Evolutionary conservation across 2,329 filamentous ascomycete species (phyloP).

Genomic region (Akanthomyces lecanii): DNA sequence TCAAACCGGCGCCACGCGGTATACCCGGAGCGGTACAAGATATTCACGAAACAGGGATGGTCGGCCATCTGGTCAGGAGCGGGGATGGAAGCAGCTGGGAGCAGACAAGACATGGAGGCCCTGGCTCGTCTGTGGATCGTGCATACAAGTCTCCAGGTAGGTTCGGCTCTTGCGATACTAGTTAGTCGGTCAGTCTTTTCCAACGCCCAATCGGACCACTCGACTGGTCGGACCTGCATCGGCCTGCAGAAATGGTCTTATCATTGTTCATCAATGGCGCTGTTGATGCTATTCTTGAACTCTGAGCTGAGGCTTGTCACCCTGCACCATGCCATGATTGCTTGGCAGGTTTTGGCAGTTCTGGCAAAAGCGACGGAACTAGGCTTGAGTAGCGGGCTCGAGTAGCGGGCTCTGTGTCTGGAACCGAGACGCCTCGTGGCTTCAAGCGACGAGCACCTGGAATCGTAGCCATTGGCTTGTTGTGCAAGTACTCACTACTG

Average conservation of each 20-base stretch:
- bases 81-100: slow-evolving; percentile 1
- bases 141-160: neutral
- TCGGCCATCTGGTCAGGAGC: slow-evolving; percentile 2
- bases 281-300: slow-evolving; percentile 6
- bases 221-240: slow-evolving; percentile 6
- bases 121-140: slow-evolving; percentile 8
- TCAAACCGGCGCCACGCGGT: slow-evolving; percentile 7
- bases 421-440: slow-evolving; percentile 1
- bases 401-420: neutral
- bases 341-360: neutral
- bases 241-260: slow-evolving; percentile 8
- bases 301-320: neutral
- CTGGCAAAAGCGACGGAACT: neutral
- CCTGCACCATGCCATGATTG: neutral
- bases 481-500: neutral
- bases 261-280: neutral
- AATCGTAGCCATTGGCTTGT: neutral
- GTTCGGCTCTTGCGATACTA: neutral
- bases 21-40: neutral
- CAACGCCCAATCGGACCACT: neutral
- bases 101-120: neutral
- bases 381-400: neutral
- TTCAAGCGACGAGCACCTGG: neutral
- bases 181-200: neutral
- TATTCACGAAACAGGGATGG: neutral